Evolutionary conservation across 1,284 basidiomycete genomes (phyloP).

Genomic region (Dichomitus squalens): DNA sequence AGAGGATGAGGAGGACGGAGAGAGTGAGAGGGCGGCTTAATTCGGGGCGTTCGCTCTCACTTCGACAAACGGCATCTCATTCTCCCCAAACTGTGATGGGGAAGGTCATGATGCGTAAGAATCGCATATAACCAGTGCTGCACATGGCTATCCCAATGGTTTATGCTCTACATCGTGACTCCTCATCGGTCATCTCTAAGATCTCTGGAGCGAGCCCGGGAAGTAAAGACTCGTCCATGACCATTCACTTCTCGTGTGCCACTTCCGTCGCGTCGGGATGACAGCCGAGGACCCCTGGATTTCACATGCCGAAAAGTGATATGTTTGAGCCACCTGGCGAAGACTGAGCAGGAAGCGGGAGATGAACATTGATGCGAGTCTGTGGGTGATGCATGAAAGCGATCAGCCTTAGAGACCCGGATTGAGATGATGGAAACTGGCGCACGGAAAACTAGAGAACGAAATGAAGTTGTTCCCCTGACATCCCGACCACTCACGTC

Average conservation of each 20-base stretch:
- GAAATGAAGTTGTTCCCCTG: conserved; percentile 7
- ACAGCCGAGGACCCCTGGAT: conserved; percentile 7
- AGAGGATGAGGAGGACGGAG: too few relatives aligned
- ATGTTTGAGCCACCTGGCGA: conserved; percentile 5
- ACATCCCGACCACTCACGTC: background rate
- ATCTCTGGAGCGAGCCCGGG: background rate
- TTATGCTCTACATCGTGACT: too few relatives aligned
- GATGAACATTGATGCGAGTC: conserved; percentile 19
- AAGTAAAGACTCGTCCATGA: background rate
- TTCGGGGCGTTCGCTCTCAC: too few relatives aligned
- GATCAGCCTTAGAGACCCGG: background rate
- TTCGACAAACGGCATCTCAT: too few relatives aligned
- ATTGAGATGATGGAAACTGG: background rate
- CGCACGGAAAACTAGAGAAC: conserved; percentile 17
- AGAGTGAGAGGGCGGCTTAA: too few relatives aligned
- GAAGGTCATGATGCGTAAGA: too few relatives aligned
- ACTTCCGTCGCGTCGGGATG: conserved; percentile 1
- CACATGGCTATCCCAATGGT: too few relatives aligned
- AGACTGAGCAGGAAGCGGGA: conserved; percentile 21
- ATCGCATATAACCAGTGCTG: too few relatives aligned
- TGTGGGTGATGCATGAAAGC: background rate
- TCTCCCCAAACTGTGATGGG: too few relatives aligned
- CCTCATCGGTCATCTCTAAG: too few relatives aligned
- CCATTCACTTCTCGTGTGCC: background rate
- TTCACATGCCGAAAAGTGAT: background rate